These are phyloP conservation scores for Cetraspora pellucida DNA, from an alignment of 192 early-diverging fungal species.

Conservation along the genomic window DNA sequence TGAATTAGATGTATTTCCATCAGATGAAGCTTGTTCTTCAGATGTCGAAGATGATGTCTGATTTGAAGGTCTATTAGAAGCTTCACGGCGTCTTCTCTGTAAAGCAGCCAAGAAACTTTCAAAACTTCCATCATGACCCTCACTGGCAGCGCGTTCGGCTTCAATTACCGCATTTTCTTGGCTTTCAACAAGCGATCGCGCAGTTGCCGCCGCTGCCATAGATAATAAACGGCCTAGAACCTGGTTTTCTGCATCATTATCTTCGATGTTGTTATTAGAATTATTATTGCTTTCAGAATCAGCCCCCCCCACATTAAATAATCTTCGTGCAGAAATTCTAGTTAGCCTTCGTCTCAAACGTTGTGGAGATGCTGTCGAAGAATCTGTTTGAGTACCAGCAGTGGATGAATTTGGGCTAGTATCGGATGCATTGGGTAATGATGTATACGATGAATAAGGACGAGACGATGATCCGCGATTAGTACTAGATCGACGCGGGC, in stretches of 20 bases:
- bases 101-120: conserved; percentile 28
- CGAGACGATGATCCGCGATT: not conserved
- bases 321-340: not conserved
- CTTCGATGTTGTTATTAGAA: not conserved
- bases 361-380: not conserved
- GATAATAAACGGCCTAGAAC: not conserved
- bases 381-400: conserved; percentile 23
- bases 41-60: not conserved
- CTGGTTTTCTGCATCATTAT: conserved; percentile 9
- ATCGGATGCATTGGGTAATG: not conserved
- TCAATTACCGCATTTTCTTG: conserved; percentile 31
- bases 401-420: not conserved
- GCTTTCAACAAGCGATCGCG: conserved; percentile 20
- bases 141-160: conserved; percentile 14
- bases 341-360: conserved; percentile 9
- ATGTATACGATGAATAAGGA: not conserved
- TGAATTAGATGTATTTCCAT: not conserved
- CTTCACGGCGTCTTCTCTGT: conserved; percentile 19
- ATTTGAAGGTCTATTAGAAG: conserved; percentile 1
- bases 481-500: conserved; percentile 4
- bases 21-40: not conserved
- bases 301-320: not conserved
- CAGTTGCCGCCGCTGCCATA: conserved; percentile 20
- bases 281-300: conserved; percentile 15
- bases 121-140: conserved; percentile 25